Conservation (phyloP, 2,329 filamentous ascomycete genomes). For the Arthrinium phaeospermum region DNA sequence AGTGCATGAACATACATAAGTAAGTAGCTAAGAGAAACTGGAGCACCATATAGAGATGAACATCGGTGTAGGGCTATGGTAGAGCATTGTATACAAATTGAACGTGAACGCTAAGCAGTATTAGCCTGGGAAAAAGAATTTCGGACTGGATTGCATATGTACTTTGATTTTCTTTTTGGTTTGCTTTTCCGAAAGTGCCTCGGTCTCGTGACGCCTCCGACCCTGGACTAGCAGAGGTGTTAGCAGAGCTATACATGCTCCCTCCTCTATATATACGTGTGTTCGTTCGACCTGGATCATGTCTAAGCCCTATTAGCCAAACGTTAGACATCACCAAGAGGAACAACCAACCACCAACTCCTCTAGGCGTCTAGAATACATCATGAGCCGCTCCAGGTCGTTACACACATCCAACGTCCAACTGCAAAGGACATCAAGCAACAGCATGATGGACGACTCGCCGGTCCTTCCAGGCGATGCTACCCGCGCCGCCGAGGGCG, state of each 20-base stretch:
- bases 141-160: too few species aligned
- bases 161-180: too few species aligned
- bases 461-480: background rate
- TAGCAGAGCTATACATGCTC: too few species aligned
- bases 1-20: background rate
- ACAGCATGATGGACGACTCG: background rate
- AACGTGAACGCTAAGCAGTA: too few species aligned
- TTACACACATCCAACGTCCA: conserved; percentile 68
- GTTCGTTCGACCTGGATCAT: background rate
- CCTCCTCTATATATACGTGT: background rate
- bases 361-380: conserved; percentile 45
- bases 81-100: too few species aligned
- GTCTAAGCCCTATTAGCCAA: conserved; percentile 64
- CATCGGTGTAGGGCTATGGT: too few species aligned
- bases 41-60: background rate
- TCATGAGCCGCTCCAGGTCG: conserved; percentile 61
- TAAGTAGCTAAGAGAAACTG: too few species aligned
- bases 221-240: too few species aligned
- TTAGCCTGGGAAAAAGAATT: too few species aligned
- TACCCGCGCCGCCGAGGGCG: conserved; percentile 20
- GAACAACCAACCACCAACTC: background rate
- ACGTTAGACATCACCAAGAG: conserved; percentile 50
- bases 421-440: conserved; percentile 46
- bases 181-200: background rate
- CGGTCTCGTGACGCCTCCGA: background rate